Evolutionary conservation across 805 yeast genomes (phyloP), one percentile per base, ranked within the genome.

Genomic region (Aciculoconidium aculeatum): DNA sequence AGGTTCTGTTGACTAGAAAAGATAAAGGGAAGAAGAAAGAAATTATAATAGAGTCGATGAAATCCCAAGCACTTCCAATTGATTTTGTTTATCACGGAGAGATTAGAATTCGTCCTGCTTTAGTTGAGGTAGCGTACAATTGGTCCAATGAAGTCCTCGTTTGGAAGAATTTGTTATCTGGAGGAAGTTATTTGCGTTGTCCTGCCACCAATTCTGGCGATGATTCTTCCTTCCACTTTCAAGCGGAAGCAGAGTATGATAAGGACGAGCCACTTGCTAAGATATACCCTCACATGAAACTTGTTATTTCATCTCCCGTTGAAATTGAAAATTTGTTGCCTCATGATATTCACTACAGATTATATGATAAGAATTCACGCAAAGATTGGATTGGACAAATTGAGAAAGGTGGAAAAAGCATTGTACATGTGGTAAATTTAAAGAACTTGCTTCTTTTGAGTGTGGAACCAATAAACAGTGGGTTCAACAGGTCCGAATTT

Each of bases 251-350:
- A 1, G 54, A 61, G 25, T 80, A 56, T 51, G 75, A 81, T 39
- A 51, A 59, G 11, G 65, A 70, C n/a, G 94, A 84, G 39, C 87
- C 86, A 0, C 58, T 87, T 15, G 70, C 83, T 0, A 65, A 68
- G 34, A 69, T 83, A 1, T 94, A 85, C 46, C 98, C 98, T 0
- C 92, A 84, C 44, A 70, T 90, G 83, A 70, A 65, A 6, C 58
- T 92, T 14, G 69, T 77, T 4, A 58, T 92, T 5, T 76, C 92
- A 0, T 85, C 97, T 0, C 97, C 98, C 0, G 56, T 92, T 25
- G 84, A 83, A 42, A 65, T 92, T 34, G 87, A 83, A 41, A 92
- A 92, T 46, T 60, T 86, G 29, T 53, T 94, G 28, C 97, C 99
- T 0, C 82, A 71, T 48, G 95, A 84, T 43, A 55, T 90, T 24